phyloP scores from a whole-genome alignment of 768 basidiomycete genomes.

The Phlebiopsis gigantea region DNA sequence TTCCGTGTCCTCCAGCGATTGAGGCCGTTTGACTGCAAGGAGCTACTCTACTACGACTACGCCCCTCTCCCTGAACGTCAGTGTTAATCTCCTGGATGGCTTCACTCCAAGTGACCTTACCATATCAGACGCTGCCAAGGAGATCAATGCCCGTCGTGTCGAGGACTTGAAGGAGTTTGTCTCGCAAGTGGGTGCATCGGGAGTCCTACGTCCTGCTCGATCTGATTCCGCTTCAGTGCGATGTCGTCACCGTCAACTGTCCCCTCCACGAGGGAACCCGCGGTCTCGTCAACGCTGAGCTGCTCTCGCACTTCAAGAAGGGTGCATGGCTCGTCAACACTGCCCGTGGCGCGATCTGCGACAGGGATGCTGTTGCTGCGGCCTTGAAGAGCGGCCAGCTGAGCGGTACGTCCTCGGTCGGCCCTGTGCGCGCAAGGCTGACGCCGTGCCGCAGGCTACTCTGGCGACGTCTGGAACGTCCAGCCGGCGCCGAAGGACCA shows the following conservation, averaged over 20 bases:
- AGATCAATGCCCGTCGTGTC: conserved; percentile 65
- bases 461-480: conserved; percentile 72
- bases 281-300: conserved; percentile 72
- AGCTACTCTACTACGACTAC: conserved; percentile 85
- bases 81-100: neutral
- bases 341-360: conserved; percentile 84
- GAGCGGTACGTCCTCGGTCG: conserved; percentile 13
- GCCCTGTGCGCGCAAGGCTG: neutral
- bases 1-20: conserved; percentile 79
- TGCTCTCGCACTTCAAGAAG: conserved; percentile 82
- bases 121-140: conserved; percentile 43
- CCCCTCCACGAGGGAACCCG: conserved; percentile 82
- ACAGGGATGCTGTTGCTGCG: conserved; percentile 68
- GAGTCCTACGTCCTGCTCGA: neutral
- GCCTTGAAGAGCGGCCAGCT: conserved; percentile 73
- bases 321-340: conserved; percentile 67
- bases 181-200: neutral
- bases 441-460: conserved; percentile 26
- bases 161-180: conserved; percentile 57
- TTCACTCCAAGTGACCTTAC: conserved; percentile 23
- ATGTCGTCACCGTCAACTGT: conserved; percentile 77
- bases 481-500: conserved; percentile 84
- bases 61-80: conserved; percentile 48
- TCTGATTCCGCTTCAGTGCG: conserved; percentile 38
- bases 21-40: conserved; percentile 79